Conservation (phyloP, 768 basidiomycete species). For the Mycena chlorophos region DNA sequence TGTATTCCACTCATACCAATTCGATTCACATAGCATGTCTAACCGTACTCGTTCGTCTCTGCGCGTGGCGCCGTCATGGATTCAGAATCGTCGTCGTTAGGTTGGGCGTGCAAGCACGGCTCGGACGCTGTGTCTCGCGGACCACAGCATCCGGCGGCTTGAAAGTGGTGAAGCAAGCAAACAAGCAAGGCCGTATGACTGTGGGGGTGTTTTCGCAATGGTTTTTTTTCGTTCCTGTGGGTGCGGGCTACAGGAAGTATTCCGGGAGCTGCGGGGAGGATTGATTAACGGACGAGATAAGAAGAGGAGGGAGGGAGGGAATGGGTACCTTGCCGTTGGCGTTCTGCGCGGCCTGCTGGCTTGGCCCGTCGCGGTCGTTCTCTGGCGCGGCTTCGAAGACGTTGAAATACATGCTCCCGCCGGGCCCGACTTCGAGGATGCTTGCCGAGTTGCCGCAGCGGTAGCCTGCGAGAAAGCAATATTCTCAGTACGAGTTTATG, state of each 20-base stretch:
- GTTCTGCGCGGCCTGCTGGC: constrained; percentile 72
- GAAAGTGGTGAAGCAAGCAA: too few species aligned
- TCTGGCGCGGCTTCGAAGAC: constrained; percentile 99
- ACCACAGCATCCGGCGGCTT: constrained; percentile 2
- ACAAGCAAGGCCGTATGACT: not conserved
- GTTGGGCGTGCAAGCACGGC: not conserved
- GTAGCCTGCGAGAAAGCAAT: constrained; percentile 49
- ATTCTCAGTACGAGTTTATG: not conserved
- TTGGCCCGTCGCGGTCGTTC: constrained; percentile 91
- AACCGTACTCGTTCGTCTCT: not conserved
- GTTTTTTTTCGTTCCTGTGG: not conserved
- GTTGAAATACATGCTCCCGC: constrained; percentile 87
- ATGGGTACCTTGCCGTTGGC: constrained; percentile 65
- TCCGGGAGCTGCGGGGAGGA: constrained; percentile 85
- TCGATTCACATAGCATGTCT: constrained; percentile 1
- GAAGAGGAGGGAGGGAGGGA: constrained; percentile 9
- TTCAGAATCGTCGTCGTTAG: not conserved
- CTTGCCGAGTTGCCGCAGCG: constrained; percentile 97
- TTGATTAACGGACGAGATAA: constrained; percentile 11
- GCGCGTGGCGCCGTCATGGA: not conserved
- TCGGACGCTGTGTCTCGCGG: not conserved
- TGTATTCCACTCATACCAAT: not conserved
- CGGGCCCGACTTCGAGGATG: constrained; percentile 93
- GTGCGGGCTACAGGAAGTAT: constrained; percentile 61
- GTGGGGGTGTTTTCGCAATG: too few species aligned